Conservation (phyloP, 2,329 filamentous ascomycete genomes). For the Cladosporium sp. region DNA sequence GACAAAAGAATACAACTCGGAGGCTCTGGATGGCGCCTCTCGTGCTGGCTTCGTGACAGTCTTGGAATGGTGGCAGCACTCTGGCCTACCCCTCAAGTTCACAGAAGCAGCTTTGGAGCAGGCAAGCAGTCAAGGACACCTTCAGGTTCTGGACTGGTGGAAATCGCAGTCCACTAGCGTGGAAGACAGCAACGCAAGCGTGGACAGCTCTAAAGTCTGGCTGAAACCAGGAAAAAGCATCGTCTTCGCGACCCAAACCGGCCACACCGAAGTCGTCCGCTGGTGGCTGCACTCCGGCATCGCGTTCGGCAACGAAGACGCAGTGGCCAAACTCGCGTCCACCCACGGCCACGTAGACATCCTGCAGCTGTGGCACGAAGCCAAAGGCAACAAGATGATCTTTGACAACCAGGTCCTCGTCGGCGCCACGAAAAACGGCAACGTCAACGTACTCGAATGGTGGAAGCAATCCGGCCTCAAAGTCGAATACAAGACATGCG, state of each 20-base stretch:
- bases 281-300: constrained; percentile 88
- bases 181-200: constrained; percentile 24
- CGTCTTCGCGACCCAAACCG: constrained; percentile 77
- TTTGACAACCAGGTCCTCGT: constrained; percentile 82
- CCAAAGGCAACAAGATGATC: constrained; percentile 71
- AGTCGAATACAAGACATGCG: constrained; percentile 91
- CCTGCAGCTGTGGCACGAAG: constrained; percentile 74
- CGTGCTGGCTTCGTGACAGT: constrained; percentile 79
- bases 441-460: constrained; percentile 84
- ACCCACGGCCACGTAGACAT: constrained; percentile 80
- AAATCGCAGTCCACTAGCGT: constrained; percentile 50
- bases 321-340: constrained; percentile 77
- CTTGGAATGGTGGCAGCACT: constrained; percentile 87
- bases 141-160: constrained; percentile 94
- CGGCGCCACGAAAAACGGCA: constrained; percentile 80
- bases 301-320: constrained; percentile 73
- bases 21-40: constrained; percentile 83
- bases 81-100: constrained; percentile 74
- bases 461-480: constrained; percentile 74
- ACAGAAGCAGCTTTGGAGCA: constrained; percentile 84
- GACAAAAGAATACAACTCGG: constrained; percentile 78
- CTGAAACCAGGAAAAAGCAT: constrained; percentile 83
- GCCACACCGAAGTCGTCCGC: constrained; percentile 69
- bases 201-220: constrained; percentile 39
- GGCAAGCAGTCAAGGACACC: constrained; percentile 76